A percentile compares a stretch with the other conserved stretches of the same genome.
These are phyloP conservation scores for Sordaria brevicollis DNA, from an alignment of 495 filamentous ascomycete species.

Conservation along the genomic window DNA sequence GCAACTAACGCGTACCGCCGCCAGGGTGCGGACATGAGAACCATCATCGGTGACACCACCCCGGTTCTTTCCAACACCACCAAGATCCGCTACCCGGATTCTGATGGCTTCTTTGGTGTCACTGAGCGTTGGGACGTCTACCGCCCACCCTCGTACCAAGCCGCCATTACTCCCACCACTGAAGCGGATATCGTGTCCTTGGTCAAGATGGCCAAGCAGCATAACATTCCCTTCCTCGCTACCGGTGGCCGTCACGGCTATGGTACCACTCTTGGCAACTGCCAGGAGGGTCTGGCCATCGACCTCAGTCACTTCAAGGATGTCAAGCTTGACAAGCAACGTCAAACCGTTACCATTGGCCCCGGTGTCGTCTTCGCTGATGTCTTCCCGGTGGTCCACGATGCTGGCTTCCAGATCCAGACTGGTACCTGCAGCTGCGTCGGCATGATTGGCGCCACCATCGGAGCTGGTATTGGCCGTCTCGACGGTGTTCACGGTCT, in stretches of 20 bases:
- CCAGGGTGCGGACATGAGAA: not conserved
- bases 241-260: slow-evolving; percentile 8
- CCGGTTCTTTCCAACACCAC: not conserved
- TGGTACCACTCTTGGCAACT: not conserved
- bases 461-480: slow-evolving; percentile 33
- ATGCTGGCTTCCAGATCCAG: slow-evolving; percentile 4
- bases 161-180: not conserved
- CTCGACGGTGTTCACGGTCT: slow-evolving; percentile 27
- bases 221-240: slow-evolving; percentile 7
- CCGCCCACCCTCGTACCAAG: not conserved
- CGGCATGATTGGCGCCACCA: slow-evolving; percentile 26
- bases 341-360: not conserved
- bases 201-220: not conserved
- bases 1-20: not conserved
- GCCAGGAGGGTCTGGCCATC: slow-evolving; percentile 19
- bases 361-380: not conserved
- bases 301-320: slow-evolving; percentile 20
- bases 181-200: not conserved
- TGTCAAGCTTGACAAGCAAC: slow-evolving; percentile 14
- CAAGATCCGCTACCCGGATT: not conserved
- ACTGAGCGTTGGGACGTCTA: not conserved
- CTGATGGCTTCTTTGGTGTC: not conserved
- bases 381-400: not conserved
- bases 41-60: not conserved
- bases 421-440: slow-evolving; percentile 13